These are phyloP conservation scores for Fusarium sp. DNA, from an alignment of 2,329 filamentous ascomycete genomes.

Conservation along the genomic window DNA sequence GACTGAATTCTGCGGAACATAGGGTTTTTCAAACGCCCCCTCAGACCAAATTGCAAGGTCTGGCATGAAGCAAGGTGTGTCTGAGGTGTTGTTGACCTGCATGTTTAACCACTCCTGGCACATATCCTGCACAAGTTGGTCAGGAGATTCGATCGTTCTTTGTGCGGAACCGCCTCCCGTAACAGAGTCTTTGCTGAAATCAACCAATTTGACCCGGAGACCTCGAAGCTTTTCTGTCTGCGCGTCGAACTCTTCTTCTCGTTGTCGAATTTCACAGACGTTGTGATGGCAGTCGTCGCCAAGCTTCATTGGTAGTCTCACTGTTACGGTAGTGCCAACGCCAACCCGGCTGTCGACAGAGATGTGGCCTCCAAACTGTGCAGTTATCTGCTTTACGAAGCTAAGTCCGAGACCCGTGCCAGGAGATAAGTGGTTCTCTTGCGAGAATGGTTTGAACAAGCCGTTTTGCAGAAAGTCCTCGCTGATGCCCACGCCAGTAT, in stretches of 20 bases:
- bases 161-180: not conserved
- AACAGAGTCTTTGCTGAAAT: not conserved
- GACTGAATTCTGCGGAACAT: not conserved
- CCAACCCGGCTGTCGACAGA: constrained; percentile 59
- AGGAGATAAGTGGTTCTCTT: constrained; percentile 68
- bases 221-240: constrained; percentile 44
- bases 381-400: constrained; percentile 69
- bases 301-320: constrained; percentile 44
- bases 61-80: constrained; percentile 18
- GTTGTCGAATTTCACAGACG: not conserved
- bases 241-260: constrained; percentile 43
- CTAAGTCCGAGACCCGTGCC: constrained; percentile 73
- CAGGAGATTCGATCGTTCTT: not conserved
- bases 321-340: constrained; percentile 49
- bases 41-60: constrained; percentile 43
- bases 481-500: constrained; percentile 73
- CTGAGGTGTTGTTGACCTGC: constrained; percentile 24
- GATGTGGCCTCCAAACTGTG: constrained; percentile 66
- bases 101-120: constrained; percentile 24
- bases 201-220: constrained; percentile 38
- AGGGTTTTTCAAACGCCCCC: not conserved
- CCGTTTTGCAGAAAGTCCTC: constrained; percentile 67
- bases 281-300: not conserved
- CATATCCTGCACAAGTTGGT: constrained; percentile 11
- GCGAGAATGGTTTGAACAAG: constrained; percentile 70